phyloP scores from a whole-genome alignment of 768 basidiomycete species.

The Cystoderma amianthinum region DNA sequence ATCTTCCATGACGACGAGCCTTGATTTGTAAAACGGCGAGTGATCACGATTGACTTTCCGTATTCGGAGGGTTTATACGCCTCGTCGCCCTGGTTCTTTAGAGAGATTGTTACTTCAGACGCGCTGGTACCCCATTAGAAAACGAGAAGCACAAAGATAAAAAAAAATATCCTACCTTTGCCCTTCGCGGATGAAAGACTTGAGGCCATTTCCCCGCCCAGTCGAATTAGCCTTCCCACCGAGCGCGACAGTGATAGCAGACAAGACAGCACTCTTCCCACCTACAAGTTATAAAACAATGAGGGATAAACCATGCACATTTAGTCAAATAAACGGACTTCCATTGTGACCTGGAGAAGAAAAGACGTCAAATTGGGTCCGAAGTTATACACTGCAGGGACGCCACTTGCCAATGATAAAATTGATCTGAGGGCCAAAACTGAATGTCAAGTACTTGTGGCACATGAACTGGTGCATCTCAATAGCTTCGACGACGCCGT shows the following conservation, averaged over 20 bases:
- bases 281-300: slow-evolving; percentile 35
- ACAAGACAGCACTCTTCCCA: slow-evolving; percentile 91
- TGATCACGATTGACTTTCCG: slow-evolving; percentile 79
- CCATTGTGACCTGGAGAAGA: slow-evolving; percentile 73
- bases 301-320: background rate
- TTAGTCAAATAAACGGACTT: slow-evolving; percentile 69
- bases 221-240: slow-evolving; percentile 92
- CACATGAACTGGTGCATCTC: slow-evolving; percentile 97
- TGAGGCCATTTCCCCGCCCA: slow-evolving; percentile 80
- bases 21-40: slow-evolving; percentile 72
- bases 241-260: slow-evolving; percentile 87
- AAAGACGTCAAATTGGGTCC: background rate
- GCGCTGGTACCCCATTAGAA: too few species aligned
- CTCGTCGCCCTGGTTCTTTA: slow-evolving; percentile 90
- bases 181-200: slow-evolving; percentile 82
- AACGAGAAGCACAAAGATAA: background rate
- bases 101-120: slow-evolving; percentile 68
- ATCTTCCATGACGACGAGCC: slow-evolving; percentile 82
- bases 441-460: slow-evolving; percentile 76
- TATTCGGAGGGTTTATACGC: slow-evolving; percentile 84
- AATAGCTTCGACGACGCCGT: slow-evolving; percentile 82
- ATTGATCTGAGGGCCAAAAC: slow-evolving; percentile 91
- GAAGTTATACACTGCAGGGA: too few species aligned
- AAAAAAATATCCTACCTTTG: slow-evolving; percentile 47
- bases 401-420: slow-evolving; percentile 78